Conservation (phyloP, 768 basidiomycete genomes). For the Strobilomyces confusus region DNA sequence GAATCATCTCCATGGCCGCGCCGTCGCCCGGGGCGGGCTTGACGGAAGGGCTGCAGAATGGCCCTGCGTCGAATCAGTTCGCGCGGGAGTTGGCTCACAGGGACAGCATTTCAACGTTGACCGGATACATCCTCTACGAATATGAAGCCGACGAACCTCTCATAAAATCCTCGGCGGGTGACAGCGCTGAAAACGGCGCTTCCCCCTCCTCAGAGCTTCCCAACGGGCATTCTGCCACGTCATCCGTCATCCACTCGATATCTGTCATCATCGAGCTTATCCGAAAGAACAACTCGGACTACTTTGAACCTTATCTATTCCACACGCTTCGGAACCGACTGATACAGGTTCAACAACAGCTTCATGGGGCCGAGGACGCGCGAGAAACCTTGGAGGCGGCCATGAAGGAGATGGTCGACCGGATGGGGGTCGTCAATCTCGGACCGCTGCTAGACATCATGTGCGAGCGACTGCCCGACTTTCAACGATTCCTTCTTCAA, state of each 20-base stretch:
- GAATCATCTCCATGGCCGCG: slow-evolving; percentile 90
- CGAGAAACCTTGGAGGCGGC: slow-evolving; percentile 66
- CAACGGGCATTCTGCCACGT: slow-evolving; percentile 54
- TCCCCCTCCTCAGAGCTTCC: slow-evolving; percentile 18
- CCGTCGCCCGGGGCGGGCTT: slow-evolving; percentile 78
- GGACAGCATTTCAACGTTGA: slow-evolving; percentile 65
- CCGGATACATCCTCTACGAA: slow-evolving; percentile 73
- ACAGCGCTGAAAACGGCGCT: slow-evolving; percentile 10
- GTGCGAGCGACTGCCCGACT: slow-evolving; percentile 59
- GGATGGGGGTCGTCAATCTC: slow-evolving; percentile 88
- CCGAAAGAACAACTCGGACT: slow-evolving; percentile 97
- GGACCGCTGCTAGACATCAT: slow-evolving; percentile 75
- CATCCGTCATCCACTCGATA: slow-evolving; percentile 83
- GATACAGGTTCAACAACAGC: slow-evolving; percentile 79
- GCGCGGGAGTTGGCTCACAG: slow-evolving; percentile 81
- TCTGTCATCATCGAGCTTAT: slow-evolving; percentile 91
- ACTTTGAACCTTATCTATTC: slow-evolving; percentile 96
- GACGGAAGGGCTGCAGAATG: slow-evolving; percentile 63
- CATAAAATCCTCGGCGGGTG: slow-evolving; percentile 14
- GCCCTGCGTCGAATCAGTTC: slow-evolving; percentile 78
- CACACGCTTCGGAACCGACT: slow-evolving; percentile 89
- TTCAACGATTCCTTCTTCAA: slow-evolving; percentile 63
- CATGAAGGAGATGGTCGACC: slow-evolving; percentile 77
- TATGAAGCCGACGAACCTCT: slow-evolving; percentile 34
- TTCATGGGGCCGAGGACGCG: slow-evolving; percentile 51